A percentile compares a stretch with the other conserved stretches of the same genome.
These are phyloP conservation scores for Sclerotinia borealis DNA, from an alignment of 2,329 filamentous ascomycete species.

Conservation along the genomic window DNA sequence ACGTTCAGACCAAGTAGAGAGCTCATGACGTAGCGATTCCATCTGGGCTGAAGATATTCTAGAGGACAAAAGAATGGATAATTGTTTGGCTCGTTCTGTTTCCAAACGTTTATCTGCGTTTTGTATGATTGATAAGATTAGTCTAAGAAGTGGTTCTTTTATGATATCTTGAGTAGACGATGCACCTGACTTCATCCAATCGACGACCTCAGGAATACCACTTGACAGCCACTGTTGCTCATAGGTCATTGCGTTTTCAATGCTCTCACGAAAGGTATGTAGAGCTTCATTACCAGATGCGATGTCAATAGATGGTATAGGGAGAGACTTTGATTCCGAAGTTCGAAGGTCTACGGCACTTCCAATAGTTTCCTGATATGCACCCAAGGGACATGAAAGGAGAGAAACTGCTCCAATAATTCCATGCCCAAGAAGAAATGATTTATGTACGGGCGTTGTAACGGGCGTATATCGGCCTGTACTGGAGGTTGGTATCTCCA, in stretches of 20 bases:
- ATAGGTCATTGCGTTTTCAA: conserved; percentile 64
- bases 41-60: conserved; percentile 34
- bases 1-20: conserved; percentile 68
- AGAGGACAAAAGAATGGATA: conserved; percentile 31
- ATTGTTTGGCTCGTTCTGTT: conserved; percentile 38
- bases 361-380: conserved; percentile 38
- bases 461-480: conserved; percentile 61
- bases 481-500: conserved; percentile 62
- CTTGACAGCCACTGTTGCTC: conserved; percentile 70
- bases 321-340: conserved; percentile 32
- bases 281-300: conserved; percentile 57
- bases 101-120: conserved; percentile 47
- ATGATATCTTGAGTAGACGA: conserved; percentile 40
- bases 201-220: conserved; percentile 56
- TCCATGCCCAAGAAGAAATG: conserved; percentile 67
- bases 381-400: conserved; percentile 36
- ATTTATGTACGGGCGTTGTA: conserved; percentile 77
- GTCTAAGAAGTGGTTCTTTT: conserved; percentile 58
- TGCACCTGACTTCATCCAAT: conserved; percentile 56
- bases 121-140: conserved; percentile 62
- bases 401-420: conserved; percentile 58
- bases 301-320: conserved; percentile 57
- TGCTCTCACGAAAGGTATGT: conserved; percentile 59
- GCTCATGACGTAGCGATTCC: conserved; percentile 48
- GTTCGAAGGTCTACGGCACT: conserved; percentile 53